Evolutionary conservation across 2,329 filamentous ascomycete genomes (phyloP).

Genomic region (Macrophomina pseudophaseolina): DNA sequence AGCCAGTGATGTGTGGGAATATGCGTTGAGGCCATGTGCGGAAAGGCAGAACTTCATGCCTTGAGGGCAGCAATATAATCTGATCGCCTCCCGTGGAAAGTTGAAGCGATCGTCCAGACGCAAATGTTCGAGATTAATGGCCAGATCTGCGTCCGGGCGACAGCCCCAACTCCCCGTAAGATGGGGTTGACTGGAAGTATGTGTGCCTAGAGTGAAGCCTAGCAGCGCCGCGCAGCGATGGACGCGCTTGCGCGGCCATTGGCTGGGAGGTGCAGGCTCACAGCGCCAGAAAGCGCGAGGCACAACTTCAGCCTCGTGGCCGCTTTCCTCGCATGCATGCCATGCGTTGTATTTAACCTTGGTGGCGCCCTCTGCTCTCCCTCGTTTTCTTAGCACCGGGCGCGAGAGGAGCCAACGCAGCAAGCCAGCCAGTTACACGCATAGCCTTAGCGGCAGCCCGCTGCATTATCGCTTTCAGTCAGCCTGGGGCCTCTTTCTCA

Average conservation of each 20-base stretch:
- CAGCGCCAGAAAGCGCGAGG: not conserved
- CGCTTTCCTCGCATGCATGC: not conserved
- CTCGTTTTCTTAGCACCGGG: not conserved
- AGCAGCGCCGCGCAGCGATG: not conserved
- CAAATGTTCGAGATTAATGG: no score
- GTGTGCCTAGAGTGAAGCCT: not conserved
- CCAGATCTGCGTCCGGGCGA: no score
- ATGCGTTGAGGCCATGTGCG: no score
- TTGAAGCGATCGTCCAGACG: no score
- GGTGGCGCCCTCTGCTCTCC: conserved; percentile 1
- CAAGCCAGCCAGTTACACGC: conserved; percentile 11
- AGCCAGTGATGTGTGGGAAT: not conserved
- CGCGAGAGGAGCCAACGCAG: conserved; percentile 18
- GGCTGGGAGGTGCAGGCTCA: not conserved
- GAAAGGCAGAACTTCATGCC: no score
- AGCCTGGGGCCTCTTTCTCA: not conserved
- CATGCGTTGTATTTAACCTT: not conserved
- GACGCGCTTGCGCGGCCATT: not conserved
- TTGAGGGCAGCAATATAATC: no score
- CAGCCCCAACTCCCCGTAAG: no score
- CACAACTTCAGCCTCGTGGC: not conserved
- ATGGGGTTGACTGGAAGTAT: not conserved
- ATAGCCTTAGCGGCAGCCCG: not conserved
- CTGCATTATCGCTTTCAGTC: conserved; percentile 8
- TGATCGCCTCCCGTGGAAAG: no score